Percentiles rank a stretch among this genome's conserved stretches.
Evolutionary conservation across 108 stramenopile species (phyloP).

Genomic region (Skeletonema marinoi): DNA sequence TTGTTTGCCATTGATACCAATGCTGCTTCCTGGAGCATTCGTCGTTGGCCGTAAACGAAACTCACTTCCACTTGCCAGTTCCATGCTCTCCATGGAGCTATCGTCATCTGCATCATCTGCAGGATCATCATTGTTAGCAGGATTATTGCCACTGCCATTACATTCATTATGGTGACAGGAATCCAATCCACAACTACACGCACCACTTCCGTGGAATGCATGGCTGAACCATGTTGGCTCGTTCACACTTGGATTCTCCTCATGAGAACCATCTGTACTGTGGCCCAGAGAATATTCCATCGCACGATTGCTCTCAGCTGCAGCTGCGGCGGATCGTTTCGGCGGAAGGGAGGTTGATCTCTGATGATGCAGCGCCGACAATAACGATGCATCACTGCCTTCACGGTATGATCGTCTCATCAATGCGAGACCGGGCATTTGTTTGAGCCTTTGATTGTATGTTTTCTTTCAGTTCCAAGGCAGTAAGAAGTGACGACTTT

Average conservation of each 20-base stretch:
- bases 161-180: too few species aligned
- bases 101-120: background rate
- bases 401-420: background rate
- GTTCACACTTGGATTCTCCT: background rate
- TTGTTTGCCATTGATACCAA: background rate
- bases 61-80: background rate
- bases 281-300: background rate
- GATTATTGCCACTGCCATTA: background rate
- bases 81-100: slow-evolving; percentile 3
- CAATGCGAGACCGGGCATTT: background rate
- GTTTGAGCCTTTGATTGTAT: background rate
- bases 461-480: background rate
- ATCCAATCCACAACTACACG: background rate
- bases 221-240: slow-evolving; percentile 1
- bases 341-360: background rate
- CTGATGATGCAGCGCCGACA: background rate
- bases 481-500: too few species aligned
- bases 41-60: background rate
- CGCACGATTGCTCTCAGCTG: background rate
- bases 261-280: background rate
- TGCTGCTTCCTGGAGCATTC: background rate
- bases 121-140: background rate
- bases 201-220: background rate
- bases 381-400: background rate
- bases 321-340: background rate